phyloP scores from a whole-genome alignment of 2,329 filamentous ascomycete genomes.

The Cladobotryum mycophilum region DNA sequence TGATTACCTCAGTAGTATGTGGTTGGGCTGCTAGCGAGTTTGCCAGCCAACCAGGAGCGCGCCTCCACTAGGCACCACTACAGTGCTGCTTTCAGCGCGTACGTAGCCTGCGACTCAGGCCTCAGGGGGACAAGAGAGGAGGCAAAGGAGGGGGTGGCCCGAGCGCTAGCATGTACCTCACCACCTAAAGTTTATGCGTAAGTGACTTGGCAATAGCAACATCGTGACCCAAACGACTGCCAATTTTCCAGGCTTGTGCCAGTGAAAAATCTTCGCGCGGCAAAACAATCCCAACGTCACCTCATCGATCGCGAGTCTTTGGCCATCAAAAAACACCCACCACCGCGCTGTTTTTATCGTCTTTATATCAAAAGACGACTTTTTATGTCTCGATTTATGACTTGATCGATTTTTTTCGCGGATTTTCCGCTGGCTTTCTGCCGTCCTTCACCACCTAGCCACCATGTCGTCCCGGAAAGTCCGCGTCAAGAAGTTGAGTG shows the following conservation, averaged over 20 bases:
- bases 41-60: slow-evolving; percentile 12
- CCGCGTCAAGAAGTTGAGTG: slow-evolving; percentile 84
- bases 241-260: slow-evolving; percentile 25
- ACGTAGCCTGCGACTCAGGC: slow-evolving; percentile 2
- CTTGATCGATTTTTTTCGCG: slow-evolving; percentile 58
- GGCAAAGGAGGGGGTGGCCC: slow-evolving; percentile 27
- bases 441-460: slow-evolving; percentile 33
- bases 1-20: not conserved
- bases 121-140: slow-evolving; percentile 13
- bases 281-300: slow-evolving; percentile 53
- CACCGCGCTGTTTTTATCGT: slow-evolving; percentile 47
- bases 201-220: slow-evolving; percentile 22
- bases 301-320: slow-evolving; percentile 42
- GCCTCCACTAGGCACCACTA: slow-evolving; percentile 8
- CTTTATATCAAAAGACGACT: slow-evolving; percentile 40
- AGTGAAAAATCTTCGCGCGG: slow-evolving; percentile 50
- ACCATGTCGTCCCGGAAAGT: slow-evolving; percentile 63
- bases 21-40: not conserved
- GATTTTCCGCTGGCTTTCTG: slow-evolving; percentile 47
- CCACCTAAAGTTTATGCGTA: slow-evolving; percentile 11
- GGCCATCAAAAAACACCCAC: slow-evolving; percentile 49
- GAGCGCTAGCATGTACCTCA: slow-evolving; percentile 23
- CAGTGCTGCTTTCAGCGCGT: slow-evolving; percentile 10
- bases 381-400: slow-evolving; percentile 54
- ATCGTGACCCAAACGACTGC: slow-evolving; percentile 21